Evolutionary conservation across 345 rosid genomes (phyloP), one percentile per base, ranked within the genome.

Genomic region (Populus ilicifolia): DNA sequence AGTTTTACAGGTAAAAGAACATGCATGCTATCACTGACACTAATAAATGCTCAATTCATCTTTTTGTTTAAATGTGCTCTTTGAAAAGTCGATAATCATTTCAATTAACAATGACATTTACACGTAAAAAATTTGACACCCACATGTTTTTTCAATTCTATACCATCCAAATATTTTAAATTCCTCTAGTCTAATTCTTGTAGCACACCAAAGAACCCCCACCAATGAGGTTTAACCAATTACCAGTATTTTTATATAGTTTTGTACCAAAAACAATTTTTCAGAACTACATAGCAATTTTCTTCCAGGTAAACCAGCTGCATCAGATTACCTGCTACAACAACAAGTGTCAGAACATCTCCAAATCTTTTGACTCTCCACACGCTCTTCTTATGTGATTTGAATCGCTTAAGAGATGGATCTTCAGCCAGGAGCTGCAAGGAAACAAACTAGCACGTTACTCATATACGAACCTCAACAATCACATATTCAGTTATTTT

Each of bases 361-460:
- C 95, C 95, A 21, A 94, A 30, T 75, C 86, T 90, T 75, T 91
- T 94, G 83, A 92, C 41, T 12, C 21, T 65, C 74, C 77, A 71
- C 16, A 90, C 97, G 18, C 89, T 46, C 88, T 84, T 89, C 85
- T 89, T 91, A 73, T 89, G 84, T 13, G 99, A 94, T 80, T 94
- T 92, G 89, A 88, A 96, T 73, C 89, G 85, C 52, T 85, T 87
- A 70, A 96, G 87, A 65, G 88, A 84, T 3, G 92, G 91, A 80
- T 96, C 92, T 29, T 86, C 88, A 5, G 94, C 97, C 87, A 96
- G 85, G 35, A 96, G 97, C 99, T 96, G 85, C 85, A 81, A 63
- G 30, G 46, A 62, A 72, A 54, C 63, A 69, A 76, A 52, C 35
- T 14, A 46, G 59, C 12, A 69, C 46, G 71, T 69, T 71, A 71